phyloP scores from a whole-genome alignment of 1,139 yeast species.

The Scheffersomyces cryptocercus region DNA sequence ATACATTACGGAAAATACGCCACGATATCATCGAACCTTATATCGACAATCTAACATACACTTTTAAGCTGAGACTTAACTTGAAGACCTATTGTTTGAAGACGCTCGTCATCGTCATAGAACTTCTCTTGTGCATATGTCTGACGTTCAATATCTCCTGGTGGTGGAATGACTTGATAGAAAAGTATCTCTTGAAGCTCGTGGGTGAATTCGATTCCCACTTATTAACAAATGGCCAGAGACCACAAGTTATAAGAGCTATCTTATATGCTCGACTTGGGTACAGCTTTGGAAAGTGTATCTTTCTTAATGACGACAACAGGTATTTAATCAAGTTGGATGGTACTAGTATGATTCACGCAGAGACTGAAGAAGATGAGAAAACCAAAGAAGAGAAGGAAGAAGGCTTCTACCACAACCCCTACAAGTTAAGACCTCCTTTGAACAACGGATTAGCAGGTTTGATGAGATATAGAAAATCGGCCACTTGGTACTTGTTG shows the following conservation, averaged over 20 bases:
- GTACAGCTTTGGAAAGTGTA: slow-evolving; percentile 34
- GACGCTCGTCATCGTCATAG: slow-evolving; percentile 39
- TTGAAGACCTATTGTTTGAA: slow-evolving; percentile 64
- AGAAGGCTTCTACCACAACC: slow-evolving; percentile 38
- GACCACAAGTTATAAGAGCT: slow-evolving; percentile 43
- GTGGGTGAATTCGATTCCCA: slow-evolving; percentile 43
- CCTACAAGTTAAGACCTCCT: slow-evolving; percentile 36
- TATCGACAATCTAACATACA: slow-evolving; percentile 58
- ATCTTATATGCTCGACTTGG: slow-evolving; percentile 44
- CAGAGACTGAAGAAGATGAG: background rate
- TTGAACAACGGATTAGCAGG: slow-evolving; percentile 46
- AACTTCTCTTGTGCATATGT: slow-evolving; percentile 56
- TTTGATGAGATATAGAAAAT: slow-evolving; percentile 64
- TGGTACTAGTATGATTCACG: slow-evolving; percentile 6
- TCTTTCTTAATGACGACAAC: slow-evolving; percentile 19
- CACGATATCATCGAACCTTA: slow-evolving; percentile 66
- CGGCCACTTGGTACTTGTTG: slow-evolving; percentile 75
- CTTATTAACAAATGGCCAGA: slow-evolving; percentile 29
- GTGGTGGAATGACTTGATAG: slow-evolving; percentile 54
- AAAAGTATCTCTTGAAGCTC: slow-evolving; percentile 43
- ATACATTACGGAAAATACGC: slow-evolving; percentile 60
- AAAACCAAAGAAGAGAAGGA: slow-evolving; percentile 18
- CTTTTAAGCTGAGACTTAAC: slow-evolving; percentile 60
- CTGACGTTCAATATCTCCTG: slow-evolving; percentile 38
- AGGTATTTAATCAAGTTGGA: slow-evolving; percentile 10